phyloP scores from a whole-genome alignment of 1,139 yeast species.

The Candida sp. region DNA sequence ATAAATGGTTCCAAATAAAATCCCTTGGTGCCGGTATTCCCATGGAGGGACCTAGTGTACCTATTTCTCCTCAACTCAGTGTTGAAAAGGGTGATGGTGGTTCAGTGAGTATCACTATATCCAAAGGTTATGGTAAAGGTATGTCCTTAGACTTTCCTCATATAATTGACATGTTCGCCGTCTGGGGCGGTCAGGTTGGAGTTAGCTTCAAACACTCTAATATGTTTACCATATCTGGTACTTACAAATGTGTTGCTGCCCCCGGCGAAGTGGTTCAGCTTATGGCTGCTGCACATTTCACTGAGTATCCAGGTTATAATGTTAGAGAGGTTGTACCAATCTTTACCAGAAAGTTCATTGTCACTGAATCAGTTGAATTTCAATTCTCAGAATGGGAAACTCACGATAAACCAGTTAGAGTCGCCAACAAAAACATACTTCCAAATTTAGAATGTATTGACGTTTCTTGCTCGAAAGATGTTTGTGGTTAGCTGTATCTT shows the following conservation, averaged over 20 bases:
- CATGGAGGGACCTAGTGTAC: constrained; percentile 1
- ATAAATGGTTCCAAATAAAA: constrained; percentile 1
- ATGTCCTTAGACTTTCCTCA: constrained; percentile 1
- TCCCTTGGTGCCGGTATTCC: not conserved
- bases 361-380: not conserved
- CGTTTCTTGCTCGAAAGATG: not conserved
- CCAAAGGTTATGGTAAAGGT: not conserved
- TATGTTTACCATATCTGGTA: constrained; percentile 3
- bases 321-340: not conserved
- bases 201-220: not conserved
- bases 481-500: too few species aligned
- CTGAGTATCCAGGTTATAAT: constrained; percentile 4
- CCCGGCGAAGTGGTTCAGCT: constrained; percentile 12
- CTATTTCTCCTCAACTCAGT: constrained; percentile 8
- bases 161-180: constrained; percentile 1
- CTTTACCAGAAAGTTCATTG: not conserved
- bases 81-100: constrained; percentile 8
- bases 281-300: constrained; percentile 8
- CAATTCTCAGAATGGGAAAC: constrained; percentile 1
- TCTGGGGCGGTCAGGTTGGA: not conserved
- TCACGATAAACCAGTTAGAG: not conserved
- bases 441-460: not conserved
- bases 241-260: constrained; percentile 11
- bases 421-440: not conserved
- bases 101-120: constrained; percentile 3